These are phyloP conservation scores for Cutaneotrichosporon sp. DNA, from an alignment of 1,284 basidiomycete genomes.

Conservation along the genomic window DNA sequence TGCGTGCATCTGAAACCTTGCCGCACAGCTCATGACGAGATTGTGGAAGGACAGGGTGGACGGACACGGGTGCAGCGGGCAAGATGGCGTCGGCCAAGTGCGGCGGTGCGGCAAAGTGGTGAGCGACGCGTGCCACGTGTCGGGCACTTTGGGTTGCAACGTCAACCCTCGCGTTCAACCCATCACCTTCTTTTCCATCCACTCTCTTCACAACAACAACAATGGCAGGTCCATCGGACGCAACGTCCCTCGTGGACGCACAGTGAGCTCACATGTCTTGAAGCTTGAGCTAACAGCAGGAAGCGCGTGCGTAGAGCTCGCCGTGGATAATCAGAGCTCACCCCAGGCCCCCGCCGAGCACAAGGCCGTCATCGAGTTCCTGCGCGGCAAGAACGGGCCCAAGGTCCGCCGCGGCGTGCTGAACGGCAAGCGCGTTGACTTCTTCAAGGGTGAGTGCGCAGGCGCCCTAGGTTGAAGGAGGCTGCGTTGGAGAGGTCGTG, in stretches of 20 bases:
- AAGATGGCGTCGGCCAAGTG: no score
- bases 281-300: constrained; percentile 13
- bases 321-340: constrained; percentile 13
- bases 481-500: no score
- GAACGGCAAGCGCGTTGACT: constrained; percentile 93
- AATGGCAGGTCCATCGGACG: constrained; percentile 18
- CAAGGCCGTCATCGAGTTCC: constrained; percentile 77
- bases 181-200: not conserved
- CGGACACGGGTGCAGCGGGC: no score
- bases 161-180: not conserved
- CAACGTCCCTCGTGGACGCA: constrained; percentile 23
- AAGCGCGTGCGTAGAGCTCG: constrained; percentile 18
- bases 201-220: not conserved
- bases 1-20: not conserved
- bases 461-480: no score
- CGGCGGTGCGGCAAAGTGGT: no score
- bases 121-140: constrained; percentile 12
- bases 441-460: constrained; percentile 82
- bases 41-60: no score
- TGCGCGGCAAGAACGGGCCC: constrained; percentile 81
- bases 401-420: constrained; percentile 87
- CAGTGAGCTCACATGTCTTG: constrained; percentile 17
- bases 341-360: constrained; percentile 67
- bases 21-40: no score
- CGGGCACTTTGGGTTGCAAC: not conserved